Percentiles rank a stretch among this genome's conserved stretches.
Conservation (phyloP, 176 grass and related monocot species). For the Triticum turgidum region DNA sequence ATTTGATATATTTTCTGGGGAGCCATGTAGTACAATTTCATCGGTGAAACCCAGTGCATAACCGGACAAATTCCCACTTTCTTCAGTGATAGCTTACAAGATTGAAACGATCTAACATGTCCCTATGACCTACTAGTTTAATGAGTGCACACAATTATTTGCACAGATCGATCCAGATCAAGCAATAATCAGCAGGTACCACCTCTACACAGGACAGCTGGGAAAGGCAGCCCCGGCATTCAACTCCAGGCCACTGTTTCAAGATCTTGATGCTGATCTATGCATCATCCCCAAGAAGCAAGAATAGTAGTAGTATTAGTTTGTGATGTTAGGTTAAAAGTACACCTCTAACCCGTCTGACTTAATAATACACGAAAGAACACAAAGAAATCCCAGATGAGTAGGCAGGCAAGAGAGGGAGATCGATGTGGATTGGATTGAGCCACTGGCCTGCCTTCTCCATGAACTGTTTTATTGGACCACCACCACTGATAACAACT, state of each 20-base stretch:
- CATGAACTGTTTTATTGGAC: constrained; percentile 9
- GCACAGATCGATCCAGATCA: constrained; percentile 18
- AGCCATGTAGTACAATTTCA: background rate
- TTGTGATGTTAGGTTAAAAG: constrained; percentile 44
- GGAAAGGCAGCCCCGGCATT: background rate
- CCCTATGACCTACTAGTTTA: background rate
- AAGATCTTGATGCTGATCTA: constrained; percentile 32
- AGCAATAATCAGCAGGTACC: background rate
- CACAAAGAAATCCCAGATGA: constrained; percentile 19
- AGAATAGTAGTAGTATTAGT: background rate
- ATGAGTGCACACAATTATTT: constrained; percentile 23
- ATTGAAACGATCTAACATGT: too few species aligned
- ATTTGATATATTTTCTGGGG: background rate
- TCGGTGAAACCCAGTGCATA: background rate
- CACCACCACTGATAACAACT: too few species aligned
- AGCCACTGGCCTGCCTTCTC: background rate
- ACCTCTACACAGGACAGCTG: constrained; percentile 33
- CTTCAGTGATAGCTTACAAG: too few species aligned
- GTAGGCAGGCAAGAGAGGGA: constrained; percentile 2
- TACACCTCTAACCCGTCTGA: constrained; percentile 24
- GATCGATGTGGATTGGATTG: constrained; percentile 25
- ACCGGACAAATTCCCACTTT: constrained; percentile 16
- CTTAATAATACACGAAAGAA: constrained; percentile 13
- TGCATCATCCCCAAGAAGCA: background rate
- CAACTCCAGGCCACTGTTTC: constrained; percentile 18